Percentiles rank a stretch among this genome's conserved stretches.
These are phyloP conservation scores for Larix kaempferi DNA, from an alignment of 75 land plant genomes.

Conservation along the genomic window DNA sequence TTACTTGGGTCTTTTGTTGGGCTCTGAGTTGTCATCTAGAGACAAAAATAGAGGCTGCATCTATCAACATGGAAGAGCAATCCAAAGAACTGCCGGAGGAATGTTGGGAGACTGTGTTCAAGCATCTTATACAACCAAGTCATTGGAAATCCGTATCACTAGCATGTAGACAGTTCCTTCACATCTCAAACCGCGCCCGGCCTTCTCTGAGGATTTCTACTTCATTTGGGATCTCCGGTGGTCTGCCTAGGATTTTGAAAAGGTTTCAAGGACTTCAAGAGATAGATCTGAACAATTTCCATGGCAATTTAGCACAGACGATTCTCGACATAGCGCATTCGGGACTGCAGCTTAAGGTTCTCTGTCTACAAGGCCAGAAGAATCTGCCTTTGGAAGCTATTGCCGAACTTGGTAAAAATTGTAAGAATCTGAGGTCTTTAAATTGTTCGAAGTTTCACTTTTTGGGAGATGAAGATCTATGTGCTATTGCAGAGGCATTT, in stretches of 20 bases:
- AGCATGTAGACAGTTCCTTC: constrained; percentile 13
- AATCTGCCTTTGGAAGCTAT: constrained; percentile 14
- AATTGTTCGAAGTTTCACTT: constrained; percentile 15
- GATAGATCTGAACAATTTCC: constrained; percentile 12
- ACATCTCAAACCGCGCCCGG: constrained; percentile 17
- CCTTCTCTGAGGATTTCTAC: constrained; percentile 12
- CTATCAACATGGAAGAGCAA: constrained; percentile 1
- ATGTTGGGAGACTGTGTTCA: constrained; percentile 17
- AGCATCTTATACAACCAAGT: constrained; percentile 1
- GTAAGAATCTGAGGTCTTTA: background rate
- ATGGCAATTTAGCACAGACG: constrained; percentile 12
- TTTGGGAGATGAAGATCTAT: constrained; percentile 1
- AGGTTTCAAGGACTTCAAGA: constrained; percentile 10
- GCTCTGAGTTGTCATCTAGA: too few species aligned
- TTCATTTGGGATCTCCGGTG: constrained; percentile 3
- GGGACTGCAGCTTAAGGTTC: constrained; percentile 1
- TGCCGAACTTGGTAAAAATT: constrained; percentile 8
- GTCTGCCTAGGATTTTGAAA: constrained; percentile 6
- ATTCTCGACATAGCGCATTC: constrained; percentile 6
- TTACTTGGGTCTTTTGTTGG: too few species aligned
- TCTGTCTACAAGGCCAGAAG: constrained; percentile 12
- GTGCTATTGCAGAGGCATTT: constrained; percentile 12
- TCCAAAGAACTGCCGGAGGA: constrained; percentile 17
- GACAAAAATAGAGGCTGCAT: too few species aligned
- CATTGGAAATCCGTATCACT: constrained; percentile 17